Evolutionary conservation across 2,329 filamentous ascomycete genomes (phyloP).

Genomic region (Epichloe uncinata): DNA sequence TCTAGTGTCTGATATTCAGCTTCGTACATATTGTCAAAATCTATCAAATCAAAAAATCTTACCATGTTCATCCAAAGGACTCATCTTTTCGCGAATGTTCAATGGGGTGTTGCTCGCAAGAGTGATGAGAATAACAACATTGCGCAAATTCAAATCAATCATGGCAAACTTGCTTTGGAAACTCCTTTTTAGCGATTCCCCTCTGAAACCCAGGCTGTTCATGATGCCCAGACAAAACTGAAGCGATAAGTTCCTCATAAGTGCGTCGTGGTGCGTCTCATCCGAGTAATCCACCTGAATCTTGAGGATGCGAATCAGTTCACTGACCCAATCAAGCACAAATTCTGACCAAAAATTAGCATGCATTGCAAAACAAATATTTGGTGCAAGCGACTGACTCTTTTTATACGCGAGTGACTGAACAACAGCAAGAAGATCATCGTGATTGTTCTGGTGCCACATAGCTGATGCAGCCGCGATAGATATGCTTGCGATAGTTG

Average conservation of each 20-base stretch:
- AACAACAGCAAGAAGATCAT: slow-evolving; percentile 61
- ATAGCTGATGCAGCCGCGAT: slow-evolving; percentile 33
- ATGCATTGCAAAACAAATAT: not conserved
- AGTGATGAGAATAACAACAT: slow-evolving; percentile 52
- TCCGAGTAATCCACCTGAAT: slow-evolving; percentile 71
- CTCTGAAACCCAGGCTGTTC: slow-evolving; percentile 61
- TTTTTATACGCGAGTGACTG: slow-evolving; percentile 30
- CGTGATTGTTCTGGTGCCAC: slow-evolving; percentile 39
- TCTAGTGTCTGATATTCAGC: slow-evolving; percentile 31
- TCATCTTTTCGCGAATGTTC: slow-evolving; percentile 40
- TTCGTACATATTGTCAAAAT: not conserved
- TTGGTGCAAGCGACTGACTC: slow-evolving; percentile 10
- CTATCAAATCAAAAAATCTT: slow-evolving; percentile 6
- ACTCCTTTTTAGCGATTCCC: slow-evolving; percentile 47
- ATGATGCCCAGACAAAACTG: slow-evolving; percentile 68
- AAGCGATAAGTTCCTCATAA: slow-evolving; percentile 60
- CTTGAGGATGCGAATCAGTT: slow-evolving; percentile 56
- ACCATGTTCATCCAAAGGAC: slow-evolving; percentile 47
- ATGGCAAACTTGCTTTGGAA: slow-evolving; percentile 64
- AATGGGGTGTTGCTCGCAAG: slow-evolving; percentile 46
- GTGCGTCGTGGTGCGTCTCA: slow-evolving; percentile 55
- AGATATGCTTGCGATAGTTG: slow-evolving; percentile 49
- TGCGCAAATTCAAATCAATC: slow-evolving; percentile 61
- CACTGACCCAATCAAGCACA: slow-evolving; percentile 47
- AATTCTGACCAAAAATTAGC: slow-evolving; percentile 32